Evolutionary conservation across 2,329 filamentous ascomycete genomes (phyloP).

Genomic region (Verruconis gallopava): DNA sequence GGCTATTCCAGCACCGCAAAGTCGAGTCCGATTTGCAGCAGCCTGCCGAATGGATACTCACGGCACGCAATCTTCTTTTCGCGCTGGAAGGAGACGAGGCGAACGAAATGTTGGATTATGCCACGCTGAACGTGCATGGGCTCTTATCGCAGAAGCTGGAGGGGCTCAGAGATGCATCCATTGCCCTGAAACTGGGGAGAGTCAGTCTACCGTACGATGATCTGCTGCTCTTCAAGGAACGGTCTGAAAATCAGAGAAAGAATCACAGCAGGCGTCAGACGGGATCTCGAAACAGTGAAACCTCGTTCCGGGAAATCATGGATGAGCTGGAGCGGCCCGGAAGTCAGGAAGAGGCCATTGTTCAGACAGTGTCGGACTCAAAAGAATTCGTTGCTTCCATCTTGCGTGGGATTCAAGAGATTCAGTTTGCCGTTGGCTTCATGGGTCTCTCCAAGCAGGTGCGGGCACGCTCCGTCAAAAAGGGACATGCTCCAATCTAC

Average conservation of each 20-base stretch:
- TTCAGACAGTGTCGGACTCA: conserved; percentile 78
- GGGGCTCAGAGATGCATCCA: conserved; percentile 77
- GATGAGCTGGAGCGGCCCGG: conserved; percentile 59
- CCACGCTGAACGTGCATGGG: conserved; percentile 81
- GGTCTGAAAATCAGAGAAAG: conserved; percentile 36
- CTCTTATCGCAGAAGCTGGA: conserved; percentile 75
- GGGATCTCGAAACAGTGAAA: conserved; percentile 33
- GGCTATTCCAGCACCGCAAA: conserved; percentile 72
- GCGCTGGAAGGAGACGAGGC: conserved; percentile 74
- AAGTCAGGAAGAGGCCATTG: conserved; percentile 54
- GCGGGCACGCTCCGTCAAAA: conserved; percentile 34
- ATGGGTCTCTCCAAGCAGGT: conserved; percentile 76
- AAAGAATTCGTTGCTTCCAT: conserved; percentile 87
- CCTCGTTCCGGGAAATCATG: conserved; percentile 59
- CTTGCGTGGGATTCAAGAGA: conserved; percentile 83
- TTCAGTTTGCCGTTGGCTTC: conserved; percentile 89
- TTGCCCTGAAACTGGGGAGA: conserved; percentile 81
- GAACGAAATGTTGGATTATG: conserved; percentile 76
- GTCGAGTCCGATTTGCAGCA: conserved; percentile 48
- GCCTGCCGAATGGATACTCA: conserved; percentile 90
- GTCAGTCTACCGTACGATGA: conserved; percentile 88
- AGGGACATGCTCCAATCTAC: conserved; percentile 43
- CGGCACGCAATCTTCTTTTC: conserved; percentile 74
- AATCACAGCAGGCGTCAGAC: conserved; percentile 11
- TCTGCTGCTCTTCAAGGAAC: conserved; percentile 48